phyloP scores from a whole-genome alignment of 2,329 filamentous ascomycete species.

The Fusarium devonianum region DNA sequence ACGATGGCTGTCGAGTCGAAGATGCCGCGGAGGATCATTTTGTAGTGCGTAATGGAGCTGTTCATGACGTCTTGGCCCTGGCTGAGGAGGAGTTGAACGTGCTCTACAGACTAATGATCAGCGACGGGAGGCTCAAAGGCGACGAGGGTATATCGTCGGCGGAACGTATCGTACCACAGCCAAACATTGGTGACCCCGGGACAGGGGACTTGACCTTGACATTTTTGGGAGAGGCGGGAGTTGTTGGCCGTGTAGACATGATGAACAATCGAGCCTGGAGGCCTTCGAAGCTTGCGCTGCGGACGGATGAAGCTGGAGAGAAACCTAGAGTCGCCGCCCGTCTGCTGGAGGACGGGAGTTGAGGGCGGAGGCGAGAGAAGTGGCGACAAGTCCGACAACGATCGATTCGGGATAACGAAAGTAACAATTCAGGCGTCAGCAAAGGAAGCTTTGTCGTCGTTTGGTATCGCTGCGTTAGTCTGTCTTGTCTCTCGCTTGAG shows the following conservation, averaged over 20 bases:
- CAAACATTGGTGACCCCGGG: constrained; percentile 67
- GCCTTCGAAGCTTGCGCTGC: background rate
- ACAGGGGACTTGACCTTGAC: constrained; percentile 66
- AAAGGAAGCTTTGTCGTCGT: background rate
- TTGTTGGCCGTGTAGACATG: constrained; percentile 58
- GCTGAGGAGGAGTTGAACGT: constrained; percentile 72
- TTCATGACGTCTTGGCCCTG: constrained; percentile 70
- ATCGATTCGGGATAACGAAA: too few species aligned
- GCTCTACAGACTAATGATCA: constrained; percentile 62
- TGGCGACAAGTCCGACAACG: background rate
- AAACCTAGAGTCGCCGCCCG: background rate
- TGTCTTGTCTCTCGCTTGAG: constrained; percentile 1
- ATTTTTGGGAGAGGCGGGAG: constrained; percentile 62
- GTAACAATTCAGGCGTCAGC: too few species aligned
- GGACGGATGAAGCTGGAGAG: constrained; percentile 2
- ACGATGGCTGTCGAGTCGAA: constrained; percentile 72
- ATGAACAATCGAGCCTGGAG: constrained; percentile 13
- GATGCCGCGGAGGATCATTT: constrained; percentile 72
- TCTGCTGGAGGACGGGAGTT: constrained; percentile 6
- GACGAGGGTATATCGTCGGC: constrained; percentile 5
- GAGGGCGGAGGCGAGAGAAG: constrained; percentile 3
- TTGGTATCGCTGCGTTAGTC: constrained; percentile 3
- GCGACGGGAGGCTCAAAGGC: constrained; percentile 3
- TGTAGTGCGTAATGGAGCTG: constrained; percentile 75
- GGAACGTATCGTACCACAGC: constrained; percentile 62